Conservation (phyloP, 176 grass and related monocot species). For the Elymus sibiricus region DNA sequence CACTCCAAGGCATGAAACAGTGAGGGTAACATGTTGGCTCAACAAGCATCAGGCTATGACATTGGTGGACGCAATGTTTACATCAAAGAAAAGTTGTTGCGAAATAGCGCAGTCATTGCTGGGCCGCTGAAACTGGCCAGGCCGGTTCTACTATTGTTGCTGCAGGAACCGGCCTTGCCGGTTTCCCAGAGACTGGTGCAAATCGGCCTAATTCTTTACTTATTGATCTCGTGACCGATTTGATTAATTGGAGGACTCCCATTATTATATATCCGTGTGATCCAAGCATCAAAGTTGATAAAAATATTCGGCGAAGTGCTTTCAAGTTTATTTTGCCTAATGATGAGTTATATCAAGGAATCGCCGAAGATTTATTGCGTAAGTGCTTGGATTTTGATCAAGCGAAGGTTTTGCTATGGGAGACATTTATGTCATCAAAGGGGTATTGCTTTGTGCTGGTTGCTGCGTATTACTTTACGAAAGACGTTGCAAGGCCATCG, state of each 20-base stretch:
- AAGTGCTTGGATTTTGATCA: background rate
- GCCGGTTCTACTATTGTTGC: background rate
- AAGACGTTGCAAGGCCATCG: background rate
- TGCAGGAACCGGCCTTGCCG: background rate
- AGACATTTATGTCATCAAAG: background rate
- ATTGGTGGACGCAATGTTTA: background rate
- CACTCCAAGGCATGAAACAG: background rate
- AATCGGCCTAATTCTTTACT: background rate
- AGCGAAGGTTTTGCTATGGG: background rate
- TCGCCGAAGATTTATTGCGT: background rate
- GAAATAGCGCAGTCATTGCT: background rate
- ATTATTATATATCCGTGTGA: background rate
- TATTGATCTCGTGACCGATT: background rate
- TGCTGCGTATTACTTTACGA: background rate
- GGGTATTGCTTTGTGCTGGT: background rate
- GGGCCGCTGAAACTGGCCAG: background rate
- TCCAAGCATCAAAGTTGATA: background rate
- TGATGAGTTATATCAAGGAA: background rate
- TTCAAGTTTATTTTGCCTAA: background rate
- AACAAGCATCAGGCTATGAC: background rate
- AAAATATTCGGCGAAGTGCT: background rate
- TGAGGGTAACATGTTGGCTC: background rate
- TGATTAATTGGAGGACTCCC: background rate
- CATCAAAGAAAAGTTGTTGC: background rate
- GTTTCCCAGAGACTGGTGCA: background rate